Evolutionary conservation across 108 stramenopile genomes (phyloP).

Genomic region (Conticribra weissflogii): DNA sequence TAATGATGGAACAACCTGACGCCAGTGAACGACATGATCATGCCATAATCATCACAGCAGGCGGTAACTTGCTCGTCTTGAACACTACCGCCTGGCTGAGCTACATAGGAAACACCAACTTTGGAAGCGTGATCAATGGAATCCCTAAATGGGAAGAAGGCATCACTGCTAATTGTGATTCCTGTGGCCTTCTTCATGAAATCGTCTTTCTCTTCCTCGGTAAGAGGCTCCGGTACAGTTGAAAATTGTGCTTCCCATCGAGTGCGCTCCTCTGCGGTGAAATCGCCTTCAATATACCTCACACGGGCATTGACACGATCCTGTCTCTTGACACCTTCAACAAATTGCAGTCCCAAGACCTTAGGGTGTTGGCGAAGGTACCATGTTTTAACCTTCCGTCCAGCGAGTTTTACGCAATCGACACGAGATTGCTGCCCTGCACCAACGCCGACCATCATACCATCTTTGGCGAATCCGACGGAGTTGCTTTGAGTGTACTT

Average conservation of each 20-base stretch:
- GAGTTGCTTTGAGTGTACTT: slow-evolving; percentile 99
- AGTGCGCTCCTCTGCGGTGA: slow-evolving; percentile 90
- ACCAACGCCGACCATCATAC: slow-evolving; percentile 99
- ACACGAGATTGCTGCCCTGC: slow-evolving; percentile 99
- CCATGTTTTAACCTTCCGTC: slow-evolving; percentile 96
- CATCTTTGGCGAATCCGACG: slow-evolving; percentile 96
- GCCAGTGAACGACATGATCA: slow-evolving; percentile 97
- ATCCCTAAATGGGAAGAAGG: slow-evolving; percentile 99
- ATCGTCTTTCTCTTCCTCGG: slow-evolving; percentile 89
- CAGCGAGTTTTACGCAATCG: slow-evolving; percentile 99
- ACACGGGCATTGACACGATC: slow-evolving; percentile 99
- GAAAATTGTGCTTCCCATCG: slow-evolving; percentile 91
- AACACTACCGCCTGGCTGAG: slow-evolving; percentile 97
- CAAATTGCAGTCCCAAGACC: slow-evolving; percentile 93
- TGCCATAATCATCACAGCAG: slow-evolving; percentile 95
- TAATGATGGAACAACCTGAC: slow-evolving; percentile 99
- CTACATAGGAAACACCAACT: slow-evolving; percentile 93
- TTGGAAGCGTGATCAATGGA: slow-evolving; percentile 98
- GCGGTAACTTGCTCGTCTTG: slow-evolving; percentile 91
- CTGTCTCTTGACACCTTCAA: slow-evolving; percentile 94
- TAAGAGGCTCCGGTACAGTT: slow-evolving; percentile 85
- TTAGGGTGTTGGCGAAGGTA: slow-evolving; percentile 97
- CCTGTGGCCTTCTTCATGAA: slow-evolving; percentile 85
- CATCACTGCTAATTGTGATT: slow-evolving; percentile 92
- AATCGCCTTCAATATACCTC: slow-evolving; percentile 98